Evolutionary conservation across 371 early-diverging fungal genomes (phyloP), one percentile per base, ranked within the genome.

Genomic region (Mortierella sp.): DNA sequence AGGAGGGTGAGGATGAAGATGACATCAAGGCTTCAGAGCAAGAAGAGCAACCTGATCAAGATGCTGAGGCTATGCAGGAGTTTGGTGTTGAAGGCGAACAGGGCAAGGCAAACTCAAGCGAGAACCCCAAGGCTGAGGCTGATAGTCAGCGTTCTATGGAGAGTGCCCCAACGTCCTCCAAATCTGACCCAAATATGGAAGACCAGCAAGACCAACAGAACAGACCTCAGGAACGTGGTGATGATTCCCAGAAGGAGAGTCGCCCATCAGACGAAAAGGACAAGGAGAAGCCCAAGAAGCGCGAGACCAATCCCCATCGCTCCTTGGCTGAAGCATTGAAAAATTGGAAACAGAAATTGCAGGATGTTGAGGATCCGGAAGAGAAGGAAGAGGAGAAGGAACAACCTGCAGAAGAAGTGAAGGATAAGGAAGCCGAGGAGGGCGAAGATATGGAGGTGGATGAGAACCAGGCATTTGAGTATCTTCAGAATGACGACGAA

Each of bases 301-400:
- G 55, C 22, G 83, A 87, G 59, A 85, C 88, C 40, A 92, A 93
- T 62, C 92, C 94, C 32, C 92, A 94, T 79, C 90, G 96, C 65
- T 94, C 93, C 36, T 83, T 97, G 43, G 97, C 96, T 47, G 96
- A 97, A 78, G 96, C 96, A 8, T 83, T 96, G 65, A 94, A 96
- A 78, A 92, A 92, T 81, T 97, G 97, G 97, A 91, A 93, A 77
- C 92, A 93, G 58, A 90, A 96, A 47, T 80, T 96, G 47, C 90
- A 94, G 47, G 87, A 91, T 69, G 83, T 94, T 36, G 82, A 84
- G 67, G 87, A 88, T 66, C 83, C 82, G 8, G 84, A 88, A 22
- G 86, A 89, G 47, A 76, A 83, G 0, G 85, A 87, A 4, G 86
- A 89, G 22, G 88, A 88, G 72, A 85, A 87, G 8, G 64, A 63